Conservation (phyloP, 148 eudicot species). For the Bassia scoparia region DNA sequence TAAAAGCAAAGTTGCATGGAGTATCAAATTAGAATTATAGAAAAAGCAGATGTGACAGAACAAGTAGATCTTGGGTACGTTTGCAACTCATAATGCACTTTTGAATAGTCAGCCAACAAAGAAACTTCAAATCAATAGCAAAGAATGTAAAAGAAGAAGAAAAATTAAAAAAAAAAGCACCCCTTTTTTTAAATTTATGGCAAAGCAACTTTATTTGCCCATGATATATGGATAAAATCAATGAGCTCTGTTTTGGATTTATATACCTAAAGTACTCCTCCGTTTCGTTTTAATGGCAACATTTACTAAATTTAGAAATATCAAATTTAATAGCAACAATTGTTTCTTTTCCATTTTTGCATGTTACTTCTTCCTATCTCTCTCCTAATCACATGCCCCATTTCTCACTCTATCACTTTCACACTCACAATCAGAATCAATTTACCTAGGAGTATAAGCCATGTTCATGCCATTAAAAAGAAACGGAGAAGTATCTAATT, state of each 20-base stretch:
- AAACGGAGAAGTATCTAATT: too few relatives aligned
- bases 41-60: slow-evolving; percentile 3
- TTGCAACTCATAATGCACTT: slow-evolving; percentile 26
- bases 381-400: too few relatives aligned
- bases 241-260: slow-evolving; percentile 18
- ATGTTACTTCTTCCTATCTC: too few relatives aligned
- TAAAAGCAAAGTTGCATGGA: slow-evolving; percentile 2
- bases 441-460: too few relatives aligned
- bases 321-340: too few relatives aligned
- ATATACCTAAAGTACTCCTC: slow-evolving; percentile 1
- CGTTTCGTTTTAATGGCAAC: too few relatives aligned
- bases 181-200: slow-evolving; percentile 25
- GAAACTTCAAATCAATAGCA: slow-evolving; percentile 29
- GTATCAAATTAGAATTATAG: slow-evolving; percentile 1
- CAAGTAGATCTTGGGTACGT: slow-evolving; percentile 5
- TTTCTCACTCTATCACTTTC: too few relatives aligned
- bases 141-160: background rate
- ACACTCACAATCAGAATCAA: too few relatives aligned
- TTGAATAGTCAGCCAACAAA: slow-evolving; percentile 24
- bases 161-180: slow-evolving; percentile 16
- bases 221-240: slow-evolving; percentile 30
- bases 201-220: slow-evolving; percentile 32
- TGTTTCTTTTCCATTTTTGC: too few relatives aligned
- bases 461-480: too few relatives aligned
- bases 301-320: too few relatives aligned